Conservation (phyloP, 2,329 filamentous ascomycete species). For the Clarireedia homoeocarpa region DNA sequence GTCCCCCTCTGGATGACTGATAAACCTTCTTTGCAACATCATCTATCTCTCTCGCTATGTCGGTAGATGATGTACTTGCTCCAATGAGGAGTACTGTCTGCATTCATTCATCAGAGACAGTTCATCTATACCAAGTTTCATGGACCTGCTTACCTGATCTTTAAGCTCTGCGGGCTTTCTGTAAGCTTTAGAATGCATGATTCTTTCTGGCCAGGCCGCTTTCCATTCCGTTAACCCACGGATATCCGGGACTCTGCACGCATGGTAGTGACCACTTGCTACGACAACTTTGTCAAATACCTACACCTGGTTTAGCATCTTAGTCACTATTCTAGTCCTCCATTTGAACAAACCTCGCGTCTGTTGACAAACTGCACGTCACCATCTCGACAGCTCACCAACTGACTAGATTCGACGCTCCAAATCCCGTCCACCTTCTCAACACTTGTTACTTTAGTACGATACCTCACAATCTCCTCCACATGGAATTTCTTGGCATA, state of each 20-base stretch:
- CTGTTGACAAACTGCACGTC: neutral
- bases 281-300: constrained; percentile 58
- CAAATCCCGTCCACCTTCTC: constrained; percentile 18
- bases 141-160: constrained; percentile 33
- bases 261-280: constrained; percentile 59
- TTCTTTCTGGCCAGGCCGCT: constrained; percentile 38
- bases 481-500: constrained; percentile 16
- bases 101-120: neutral
- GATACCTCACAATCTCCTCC: constrained; percentile 16
- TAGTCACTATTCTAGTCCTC: neutral
- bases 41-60: constrained; percentile 23
- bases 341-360: neutral
- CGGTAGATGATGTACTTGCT: constrained; percentile 44
- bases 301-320: constrained; percentile 3
- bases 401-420: constrained; percentile 14
- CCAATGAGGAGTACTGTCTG: constrained; percentile 47
- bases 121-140: neutral
- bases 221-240: constrained; percentile 53
- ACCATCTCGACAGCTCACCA: constrained; percentile 6
- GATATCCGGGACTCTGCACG: constrained; percentile 53
- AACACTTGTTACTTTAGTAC: constrained; percentile 21
- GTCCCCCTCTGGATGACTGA: constrained; percentile 20
- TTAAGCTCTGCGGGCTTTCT: constrained; percentile 50
- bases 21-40: constrained; percentile 22
- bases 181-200: constrained; percentile 68